Conservation (phyloP, 2,329 filamentous ascomycete genomes). For the Pseudovirgaria hyperparasitica region DNA sequence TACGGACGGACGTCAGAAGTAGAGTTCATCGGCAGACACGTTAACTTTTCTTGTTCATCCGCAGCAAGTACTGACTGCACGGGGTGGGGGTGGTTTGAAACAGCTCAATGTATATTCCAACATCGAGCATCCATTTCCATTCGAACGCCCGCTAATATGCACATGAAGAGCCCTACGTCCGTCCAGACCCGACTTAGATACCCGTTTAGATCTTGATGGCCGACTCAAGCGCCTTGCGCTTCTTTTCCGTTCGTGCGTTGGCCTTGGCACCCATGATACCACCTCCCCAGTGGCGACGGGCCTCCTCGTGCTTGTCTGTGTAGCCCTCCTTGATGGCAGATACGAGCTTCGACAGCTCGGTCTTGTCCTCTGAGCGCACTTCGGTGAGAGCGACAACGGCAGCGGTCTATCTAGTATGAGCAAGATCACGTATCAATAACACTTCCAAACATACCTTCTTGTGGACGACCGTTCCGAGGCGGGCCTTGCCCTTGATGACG, state of each 20-base stretch:
- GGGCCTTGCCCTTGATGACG: slow-evolving; percentile 99
- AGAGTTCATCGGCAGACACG: too few relatives aligned
- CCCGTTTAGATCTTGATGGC: slow-evolving; percentile 89
- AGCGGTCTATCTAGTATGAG: slow-evolving; percentile 63
- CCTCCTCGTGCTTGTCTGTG: slow-evolving; percentile 86
- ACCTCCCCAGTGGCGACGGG: slow-evolving; percentile 93
- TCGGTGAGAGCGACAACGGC: slow-evolving; percentile 93
- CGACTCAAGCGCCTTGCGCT: slow-evolving; percentile 82
- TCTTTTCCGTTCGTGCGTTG: slow-evolving; percentile 64
- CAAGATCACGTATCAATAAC: too few relatives aligned
- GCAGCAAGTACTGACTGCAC: too few relatives aligned
- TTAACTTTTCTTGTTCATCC: too few relatives aligned
- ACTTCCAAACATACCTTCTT: slow-evolving; percentile 96
- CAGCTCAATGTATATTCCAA: too few relatives aligned
- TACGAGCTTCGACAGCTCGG: slow-evolving; percentile 91
- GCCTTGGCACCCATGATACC: slow-evolving; percentile 99
- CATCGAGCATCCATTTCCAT: too few relatives aligned
- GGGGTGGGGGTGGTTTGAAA: too few relatives aligned
- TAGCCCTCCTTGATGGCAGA: slow-evolving; percentile 97
- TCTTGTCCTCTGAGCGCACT: slow-evolving; percentile 97
- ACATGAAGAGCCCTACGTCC: too few relatives aligned
- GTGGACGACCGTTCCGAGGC: slow-evolving; percentile 97
- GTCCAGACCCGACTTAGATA: slow-evolving; percentile 7
- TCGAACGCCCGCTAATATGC: too few relatives aligned
- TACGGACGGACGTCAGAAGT: too few relatives aligned